Base-by-base conservation (phyloP, 495 filamentous ascomycete species). In the Bacidia rubella region DNA sequence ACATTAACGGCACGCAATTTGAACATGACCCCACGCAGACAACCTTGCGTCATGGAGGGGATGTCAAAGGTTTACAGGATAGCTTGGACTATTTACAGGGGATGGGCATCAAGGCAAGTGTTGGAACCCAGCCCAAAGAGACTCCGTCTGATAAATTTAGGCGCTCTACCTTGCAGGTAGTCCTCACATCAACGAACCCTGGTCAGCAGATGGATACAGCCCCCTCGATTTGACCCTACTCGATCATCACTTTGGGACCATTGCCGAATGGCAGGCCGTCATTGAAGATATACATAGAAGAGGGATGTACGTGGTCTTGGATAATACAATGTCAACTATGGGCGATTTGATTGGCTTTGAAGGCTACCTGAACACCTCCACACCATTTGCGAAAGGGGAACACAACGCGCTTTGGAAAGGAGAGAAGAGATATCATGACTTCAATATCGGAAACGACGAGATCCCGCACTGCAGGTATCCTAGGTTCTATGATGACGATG, bases 21-120 rank as follows among this genome's bases (percentile, higher is more conserved):
- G 83, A 87, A 62, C 81, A 83, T 61, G 83, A 87, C 61, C 59
- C 78, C 27, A 72, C 71, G 54, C 78, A 75, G 49, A 87, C 77
- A 51, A 82, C 86, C 62, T 75, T 87, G 65, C 78, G 83, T n/a
- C 78, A 83, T 66, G 83, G 83, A 32, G 83, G 83, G 35, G 83
- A 87, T 62, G 69, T 84, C 22, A 69, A 67, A 42, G 83, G 83
- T 7, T 52, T 87, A 29, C 56, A 77, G 42, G 78, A 83, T 55
- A 80, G 77, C 15, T 66, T 87, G 49, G 83, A 87, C 59, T 87
- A 87, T 63, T 61, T 87, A 38, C 79, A 83, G 52, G 83, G 83
- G 41, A 79, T 85, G 79, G 83, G 83, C 1, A 78, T 85, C 63
- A 85, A 83, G 70, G 79, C 76, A 47, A 44, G 66, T 35, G 7